Conservation (phyloP, 1,284 basidiomycete species). For the Vanrija sp. region DNA sequence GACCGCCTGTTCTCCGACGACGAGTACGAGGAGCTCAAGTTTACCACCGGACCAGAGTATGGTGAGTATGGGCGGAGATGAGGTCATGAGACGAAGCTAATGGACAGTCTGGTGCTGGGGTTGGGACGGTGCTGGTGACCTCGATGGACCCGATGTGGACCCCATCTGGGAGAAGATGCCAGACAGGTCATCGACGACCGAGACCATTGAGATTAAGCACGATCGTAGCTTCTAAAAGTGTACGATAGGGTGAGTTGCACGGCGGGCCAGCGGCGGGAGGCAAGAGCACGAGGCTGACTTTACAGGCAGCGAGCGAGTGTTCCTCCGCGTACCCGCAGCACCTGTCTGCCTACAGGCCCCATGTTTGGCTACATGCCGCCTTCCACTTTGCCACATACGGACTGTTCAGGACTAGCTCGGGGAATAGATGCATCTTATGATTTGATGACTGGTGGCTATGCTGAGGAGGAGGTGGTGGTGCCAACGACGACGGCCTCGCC, state of each 20-base stretch:
- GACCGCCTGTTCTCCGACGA: constrained; percentile 85
- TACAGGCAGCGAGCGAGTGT: too few relatives aligned
- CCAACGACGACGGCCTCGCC: neutral
- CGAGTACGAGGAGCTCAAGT: constrained; percentile 70
- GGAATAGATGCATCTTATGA: constrained; percentile 15
- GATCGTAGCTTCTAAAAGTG: constrained; percentile 52
- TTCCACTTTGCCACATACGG: neutral
- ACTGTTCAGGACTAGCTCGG: neutral
- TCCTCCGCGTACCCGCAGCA: neutral
- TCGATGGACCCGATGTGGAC: constrained; percentile 87
- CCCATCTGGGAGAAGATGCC: constrained; percentile 89
- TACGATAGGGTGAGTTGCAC: neutral
- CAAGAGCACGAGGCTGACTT: neutral
- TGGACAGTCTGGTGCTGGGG: constrained; percentile 92
- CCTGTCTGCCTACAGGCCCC: neutral
- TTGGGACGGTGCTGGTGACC: constrained; percentile 94
- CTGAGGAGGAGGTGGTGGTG: too few relatives aligned
- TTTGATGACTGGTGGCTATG: neutral
- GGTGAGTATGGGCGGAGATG: constrained; percentile 56
- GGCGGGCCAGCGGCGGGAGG: neutral
- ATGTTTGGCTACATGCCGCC: neutral
- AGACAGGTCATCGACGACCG: constrained; percentile 59
- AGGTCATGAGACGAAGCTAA: neutral
- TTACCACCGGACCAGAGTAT: constrained; percentile 74
- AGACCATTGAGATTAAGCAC: constrained; percentile 70